A percentile compares a stretch with the other conserved stretches of the same genome.
Conservation (phyloP, 305 asterid genomes). For the Rubia occidens region DNA sequence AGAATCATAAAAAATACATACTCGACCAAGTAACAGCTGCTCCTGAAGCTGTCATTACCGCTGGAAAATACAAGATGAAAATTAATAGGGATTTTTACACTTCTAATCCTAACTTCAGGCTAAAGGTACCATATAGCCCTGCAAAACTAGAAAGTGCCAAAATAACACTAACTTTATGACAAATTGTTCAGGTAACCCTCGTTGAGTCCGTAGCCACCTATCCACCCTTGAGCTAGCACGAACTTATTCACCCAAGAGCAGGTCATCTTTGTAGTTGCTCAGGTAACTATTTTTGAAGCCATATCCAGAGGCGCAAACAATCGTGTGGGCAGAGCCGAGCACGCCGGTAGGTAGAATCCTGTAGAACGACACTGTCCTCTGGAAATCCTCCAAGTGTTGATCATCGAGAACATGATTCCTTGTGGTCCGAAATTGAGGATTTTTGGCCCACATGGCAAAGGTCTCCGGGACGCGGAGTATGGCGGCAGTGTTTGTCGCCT, state of each 20-base stretch:
- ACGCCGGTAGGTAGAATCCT: constrained; percentile 67
- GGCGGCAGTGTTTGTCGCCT: constrained; percentile 64
- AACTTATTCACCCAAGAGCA: constrained; percentile 26
- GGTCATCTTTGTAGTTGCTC: constrained; percentile 56
- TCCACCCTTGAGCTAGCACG: constrained; percentile 38
- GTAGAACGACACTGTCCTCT: constrained; percentile 69
- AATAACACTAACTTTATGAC: too few species aligned
- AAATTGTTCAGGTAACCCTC: constrained; percentile 49
- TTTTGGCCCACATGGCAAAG: constrained; percentile 71
- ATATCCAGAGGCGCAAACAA: constrained; percentile 70
- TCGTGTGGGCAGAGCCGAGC: constrained; percentile 81
- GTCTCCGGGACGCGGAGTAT: constrained; percentile 79
- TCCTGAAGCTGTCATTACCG: too few species aligned
- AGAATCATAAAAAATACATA: too few species aligned
- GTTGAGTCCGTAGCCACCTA: constrained; percentile 71
- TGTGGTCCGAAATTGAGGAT: constrained; percentile 92
- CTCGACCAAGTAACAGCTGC: too few species aligned
- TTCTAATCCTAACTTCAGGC: too few species aligned
- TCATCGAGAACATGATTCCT: constrained; percentile 95
- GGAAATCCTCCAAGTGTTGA: constrained; percentile 60
- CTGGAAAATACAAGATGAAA: too few species aligned
- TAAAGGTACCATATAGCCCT: too few species aligned
- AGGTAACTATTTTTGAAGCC: constrained; percentile 69
- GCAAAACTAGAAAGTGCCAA: too few species aligned
- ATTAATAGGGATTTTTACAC: too few species aligned